Evolutionary conservation across 257 asterid species (phyloP).

Genomic region (Echium plantagineum): DNA sequence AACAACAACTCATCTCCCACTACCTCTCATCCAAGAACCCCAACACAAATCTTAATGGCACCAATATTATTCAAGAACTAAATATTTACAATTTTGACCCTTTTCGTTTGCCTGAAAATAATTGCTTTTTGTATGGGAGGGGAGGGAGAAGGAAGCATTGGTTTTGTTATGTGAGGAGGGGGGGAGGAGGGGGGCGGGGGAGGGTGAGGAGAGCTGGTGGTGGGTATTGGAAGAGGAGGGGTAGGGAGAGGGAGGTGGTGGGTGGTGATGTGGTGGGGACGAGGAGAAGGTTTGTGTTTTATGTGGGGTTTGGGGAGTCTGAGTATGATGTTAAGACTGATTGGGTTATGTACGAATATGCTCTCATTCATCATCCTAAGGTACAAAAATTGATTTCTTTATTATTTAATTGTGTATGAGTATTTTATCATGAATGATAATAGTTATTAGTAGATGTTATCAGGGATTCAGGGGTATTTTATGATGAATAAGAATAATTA

Average conservation of each 20-base stretch:
- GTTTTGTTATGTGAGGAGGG: constrained; percentile 23
- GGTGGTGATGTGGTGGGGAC: constrained; percentile 24
- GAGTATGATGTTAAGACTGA: constrained; percentile 21
- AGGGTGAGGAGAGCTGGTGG: constrained; percentile 22
- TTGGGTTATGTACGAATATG: constrained; percentile 36
- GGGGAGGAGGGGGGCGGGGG: constrained; percentile 17
- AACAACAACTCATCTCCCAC: constrained; percentile 24
- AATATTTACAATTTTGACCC: constrained; percentile 30
- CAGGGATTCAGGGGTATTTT: no score
- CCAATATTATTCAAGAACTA: constrained; percentile 24
- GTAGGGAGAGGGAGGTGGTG: constrained; percentile 21
- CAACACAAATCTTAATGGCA: constrained; percentile 5
- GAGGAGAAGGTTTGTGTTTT: constrained; percentile 26
- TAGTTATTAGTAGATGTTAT: no score
- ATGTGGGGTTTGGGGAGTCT: constrained; percentile 14
- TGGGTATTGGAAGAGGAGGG: constrained; percentile 30
- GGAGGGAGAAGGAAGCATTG: constrained; percentile 29
- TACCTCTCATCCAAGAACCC: constrained; percentile 25
- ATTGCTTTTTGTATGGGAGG: constrained; percentile 25
- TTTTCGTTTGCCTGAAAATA: constrained; percentile 18
- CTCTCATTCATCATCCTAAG: constrained; percentile 14
- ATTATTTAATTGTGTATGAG: no score
- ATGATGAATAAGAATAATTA: no score
- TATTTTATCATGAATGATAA: no score
- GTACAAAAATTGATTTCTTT: no score